phyloP scores from a whole-genome alignment of 2,329 filamentous ascomycete species.

The Arthrinium puccinioides region DNA sequence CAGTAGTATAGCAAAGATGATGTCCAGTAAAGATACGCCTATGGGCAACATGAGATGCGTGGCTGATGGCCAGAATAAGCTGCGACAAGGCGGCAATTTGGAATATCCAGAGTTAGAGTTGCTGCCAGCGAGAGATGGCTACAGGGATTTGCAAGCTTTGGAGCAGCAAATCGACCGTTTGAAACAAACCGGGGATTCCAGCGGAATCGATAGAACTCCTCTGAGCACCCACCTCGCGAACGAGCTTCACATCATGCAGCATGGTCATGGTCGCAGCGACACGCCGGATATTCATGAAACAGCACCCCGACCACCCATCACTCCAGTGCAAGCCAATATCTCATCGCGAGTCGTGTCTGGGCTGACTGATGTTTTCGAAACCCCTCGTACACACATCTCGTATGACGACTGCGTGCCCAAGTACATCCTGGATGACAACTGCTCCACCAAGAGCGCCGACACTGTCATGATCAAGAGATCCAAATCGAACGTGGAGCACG shows the following conservation, averaged over 20 bases:
- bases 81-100: constrained; percentile 9
- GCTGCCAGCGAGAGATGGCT: constrained; percentile 21
- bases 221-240: constrained; percentile 17
- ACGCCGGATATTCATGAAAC: background rate
- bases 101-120: constrained; percentile 29
- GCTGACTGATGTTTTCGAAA: constrained; percentile 7
- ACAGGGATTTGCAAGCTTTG: constrained; percentile 23
- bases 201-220: constrained; percentile 6
- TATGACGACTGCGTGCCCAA: constrained; percentile 19
- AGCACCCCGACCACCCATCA: background rate
- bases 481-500: background rate
- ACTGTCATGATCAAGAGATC: constrained; percentile 5
- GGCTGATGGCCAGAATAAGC: constrained; percentile 3
- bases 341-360: constrained; percentile 3
- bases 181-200: constrained; percentile 14
- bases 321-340: background rate
- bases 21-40: constrained; percentile 6
- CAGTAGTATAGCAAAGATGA: constrained; percentile 15
- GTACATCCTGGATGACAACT: constrained; percentile 15
- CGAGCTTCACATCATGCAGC: constrained; percentile 17
- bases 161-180: constrained; percentile 22
- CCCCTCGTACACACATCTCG: constrained; percentile 11
- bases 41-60: background rate
- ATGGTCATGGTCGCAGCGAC: constrained; percentile 5
- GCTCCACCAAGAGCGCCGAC: constrained; percentile 4